Evolutionary conservation across 2,329 filamentous ascomycete species (phyloP).

Genomic region (Fusarium bactridioides): DNA sequence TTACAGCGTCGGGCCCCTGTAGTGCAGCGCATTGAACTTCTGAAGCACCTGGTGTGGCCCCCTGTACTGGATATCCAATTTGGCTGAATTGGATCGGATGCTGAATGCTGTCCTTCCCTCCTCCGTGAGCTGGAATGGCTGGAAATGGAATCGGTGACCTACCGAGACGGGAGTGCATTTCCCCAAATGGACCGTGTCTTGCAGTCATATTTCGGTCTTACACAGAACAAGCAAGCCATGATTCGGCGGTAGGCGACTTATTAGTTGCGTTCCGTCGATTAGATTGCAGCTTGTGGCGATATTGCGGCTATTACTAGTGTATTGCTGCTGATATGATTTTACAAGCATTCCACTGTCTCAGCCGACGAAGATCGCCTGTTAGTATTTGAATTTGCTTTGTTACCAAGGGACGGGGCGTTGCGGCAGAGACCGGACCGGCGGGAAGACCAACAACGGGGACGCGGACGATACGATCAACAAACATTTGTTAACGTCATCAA

Average conservation of each 20-base stretch:
- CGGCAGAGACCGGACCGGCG: conserved; percentile 28
- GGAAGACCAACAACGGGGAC: conserved; percentile 1
- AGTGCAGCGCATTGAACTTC: conserved; percentile 3
- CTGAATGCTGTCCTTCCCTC: neutral
- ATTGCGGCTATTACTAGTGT: neutral
- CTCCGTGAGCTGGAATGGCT: conserved; percentile 26
- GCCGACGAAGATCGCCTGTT: conserved; percentile 6
- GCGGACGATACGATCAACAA: neutral
- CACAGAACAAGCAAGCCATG: neutral
- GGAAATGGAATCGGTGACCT: conserved; percentile 3
- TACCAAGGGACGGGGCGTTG: conserved; percentile 5
- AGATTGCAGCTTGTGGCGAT: conserved; percentile 9
- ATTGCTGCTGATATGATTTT: conserved; percentile 3
- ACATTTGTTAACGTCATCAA: neutral
- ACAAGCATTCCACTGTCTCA: conserved; percentile 28
- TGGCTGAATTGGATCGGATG: conserved; percentile 11
- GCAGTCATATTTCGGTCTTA: conserved; percentile 24
- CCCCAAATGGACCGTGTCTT: conserved; percentile 20
- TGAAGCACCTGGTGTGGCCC: neutral
- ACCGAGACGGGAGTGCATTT: conserved; percentile 1
- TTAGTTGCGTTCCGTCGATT: neutral
- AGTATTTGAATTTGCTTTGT: neutral
- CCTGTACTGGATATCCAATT: conserved; percentile 25
- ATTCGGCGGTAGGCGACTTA: neutral
- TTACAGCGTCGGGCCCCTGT: conserved; percentile 7